Evolutionary conservation across 768 basidiomycete genomes (phyloP).

Genomic region (Naganishia kalamii): DNA sequence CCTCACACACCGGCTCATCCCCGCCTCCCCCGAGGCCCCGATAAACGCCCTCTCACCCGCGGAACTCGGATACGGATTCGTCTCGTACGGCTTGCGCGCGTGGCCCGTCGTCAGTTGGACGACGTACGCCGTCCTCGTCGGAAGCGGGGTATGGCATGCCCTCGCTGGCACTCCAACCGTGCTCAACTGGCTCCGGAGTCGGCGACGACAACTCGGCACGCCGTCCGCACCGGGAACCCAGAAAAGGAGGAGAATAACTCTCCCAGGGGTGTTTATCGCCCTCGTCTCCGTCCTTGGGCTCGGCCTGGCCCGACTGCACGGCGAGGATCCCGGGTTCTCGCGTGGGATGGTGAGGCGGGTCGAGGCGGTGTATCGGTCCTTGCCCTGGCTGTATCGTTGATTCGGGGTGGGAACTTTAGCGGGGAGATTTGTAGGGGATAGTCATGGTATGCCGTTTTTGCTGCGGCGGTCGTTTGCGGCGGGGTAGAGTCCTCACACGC

Average conservation of each 20-base stretch:
- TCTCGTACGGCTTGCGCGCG: slow-evolving; percentile 58
- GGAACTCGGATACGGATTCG: slow-evolving; percentile 76
- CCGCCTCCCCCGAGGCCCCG: slow-evolving; percentile 51
- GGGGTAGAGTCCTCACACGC: too few relatives aligned
- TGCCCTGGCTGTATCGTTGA: slow-evolving; percentile 13
- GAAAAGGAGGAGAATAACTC: not conserved
- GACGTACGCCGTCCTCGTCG: not conserved
- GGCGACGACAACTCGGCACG: too few relatives aligned
- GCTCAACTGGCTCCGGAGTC: not conserved
- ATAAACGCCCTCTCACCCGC: slow-evolving; percentile 62
- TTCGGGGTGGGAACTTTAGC: too few relatives aligned
- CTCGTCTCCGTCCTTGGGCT: not conserved
- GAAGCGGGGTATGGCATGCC: not conserved
- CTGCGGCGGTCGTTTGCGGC: too few relatives aligned
- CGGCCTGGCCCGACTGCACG: not conserved
- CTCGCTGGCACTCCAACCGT: not conserved
- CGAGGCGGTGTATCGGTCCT: slow-evolving; percentile 4
- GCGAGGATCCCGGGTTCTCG: not conserved
- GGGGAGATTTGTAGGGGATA: too few relatives aligned
- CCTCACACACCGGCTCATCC: slow-evolving; percentile 60
- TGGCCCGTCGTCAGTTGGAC: slow-evolving; percentile 17
- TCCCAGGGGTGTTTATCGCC: not conserved
- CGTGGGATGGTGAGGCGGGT: not conserved
- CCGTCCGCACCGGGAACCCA: too few relatives aligned
- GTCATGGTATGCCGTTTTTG: too few relatives aligned